Base-by-base conservation (phyloP, 1,284 basidiomycete species). In the Naganishia cerealis region DNA sequence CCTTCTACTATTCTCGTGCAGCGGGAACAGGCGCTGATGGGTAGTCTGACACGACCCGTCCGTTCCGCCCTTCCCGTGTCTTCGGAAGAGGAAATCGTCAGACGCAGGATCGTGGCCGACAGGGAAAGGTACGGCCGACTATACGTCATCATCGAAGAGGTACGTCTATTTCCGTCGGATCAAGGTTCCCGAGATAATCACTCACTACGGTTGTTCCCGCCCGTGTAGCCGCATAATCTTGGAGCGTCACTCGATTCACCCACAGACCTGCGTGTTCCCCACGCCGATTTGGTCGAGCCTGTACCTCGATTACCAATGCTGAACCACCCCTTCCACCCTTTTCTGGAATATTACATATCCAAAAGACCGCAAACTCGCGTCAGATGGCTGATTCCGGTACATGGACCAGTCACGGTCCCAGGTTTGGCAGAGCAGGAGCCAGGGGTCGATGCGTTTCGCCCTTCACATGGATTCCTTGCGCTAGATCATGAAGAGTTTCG, bases 331-430 rank as follows among this genome's bases (percentile, higher is more conserved):
- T 75, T 75, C 55, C 76, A 78, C 65, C 76, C 78, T 0, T 54
- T 70, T 57, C 50, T 77, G 1, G 15, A 18, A 3, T 46, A 63
- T 21, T 76, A 74, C 68, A 67, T 73, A 65, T 3, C 13, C 2
- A 29, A 39, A 5, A 40, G 69, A 21, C 67, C 74, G 6, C 18
- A 59, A 16, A 48, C 57, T 6, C 66, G 75, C n/a, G 73, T 79
- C 15, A 71, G 75, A 57, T 79, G 78, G 78, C 42, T 75, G 12
- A 73, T 79, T 18, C 78, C 78, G 0, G 68, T 79, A 4, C 71
- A 76, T 46, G 77, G 77, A 0, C 75, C 76, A 1, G 74, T 79
- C 8, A n/a, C 72, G 0, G 39, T 78, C 0, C 76, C 76, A 0
- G 54, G 61, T 0, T 56, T 72, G 13, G 21, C 50, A 1, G 50